Evolutionary conservation across 495 filamentous ascomycete genomes (phyloP).

Genomic region (Penicillium mononematosum): DNA sequence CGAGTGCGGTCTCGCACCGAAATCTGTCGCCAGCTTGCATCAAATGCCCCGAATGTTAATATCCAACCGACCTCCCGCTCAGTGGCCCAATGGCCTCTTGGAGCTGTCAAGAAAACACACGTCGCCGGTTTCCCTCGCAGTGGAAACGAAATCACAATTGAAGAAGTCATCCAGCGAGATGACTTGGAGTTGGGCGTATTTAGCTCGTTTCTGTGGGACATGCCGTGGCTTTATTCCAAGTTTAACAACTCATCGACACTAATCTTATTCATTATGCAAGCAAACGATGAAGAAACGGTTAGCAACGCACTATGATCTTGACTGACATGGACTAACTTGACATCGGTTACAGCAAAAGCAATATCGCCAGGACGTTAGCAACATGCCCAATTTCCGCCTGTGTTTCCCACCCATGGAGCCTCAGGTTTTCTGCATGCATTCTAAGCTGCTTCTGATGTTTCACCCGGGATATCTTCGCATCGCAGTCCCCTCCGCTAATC

Average conservation of each 20-base stretch:
- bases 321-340: constrained; percentile 1
- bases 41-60: constrained; percentile 1
- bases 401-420: constrained; percentile 78
- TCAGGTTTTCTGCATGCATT: constrained; percentile 74
- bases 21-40: constrained; percentile 1
- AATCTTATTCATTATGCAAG: constrained; percentile 68
- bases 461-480: constrained; percentile 66
- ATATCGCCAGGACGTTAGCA: constrained; percentile 46
- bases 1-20: neutral
- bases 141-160: constrained; percentile 78
- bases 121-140: constrained; percentile 52
- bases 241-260: constrained; percentile 52
- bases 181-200: constrained; percentile 74
- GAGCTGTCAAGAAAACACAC: constrained; percentile 83
- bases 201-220: constrained; percentile 85
- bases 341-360: constrained; percentile 27
- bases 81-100: constrained; percentile 61
- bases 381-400: constrained; percentile 58
- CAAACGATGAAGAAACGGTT: constrained; percentile 57
- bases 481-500: constrained; percentile 77
- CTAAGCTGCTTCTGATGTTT: constrained; percentile 82
- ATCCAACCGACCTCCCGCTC: constrained; percentile 25
- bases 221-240: constrained; percentile 67
- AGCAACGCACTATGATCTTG: constrained; percentile 9
- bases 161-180: constrained; percentile 77